These are phyloP conservation scores for Biscogniauxia marginata DNA, from an alignment of 2,329 filamentous ascomycete genomes.

Conservation along the genomic window DNA sequence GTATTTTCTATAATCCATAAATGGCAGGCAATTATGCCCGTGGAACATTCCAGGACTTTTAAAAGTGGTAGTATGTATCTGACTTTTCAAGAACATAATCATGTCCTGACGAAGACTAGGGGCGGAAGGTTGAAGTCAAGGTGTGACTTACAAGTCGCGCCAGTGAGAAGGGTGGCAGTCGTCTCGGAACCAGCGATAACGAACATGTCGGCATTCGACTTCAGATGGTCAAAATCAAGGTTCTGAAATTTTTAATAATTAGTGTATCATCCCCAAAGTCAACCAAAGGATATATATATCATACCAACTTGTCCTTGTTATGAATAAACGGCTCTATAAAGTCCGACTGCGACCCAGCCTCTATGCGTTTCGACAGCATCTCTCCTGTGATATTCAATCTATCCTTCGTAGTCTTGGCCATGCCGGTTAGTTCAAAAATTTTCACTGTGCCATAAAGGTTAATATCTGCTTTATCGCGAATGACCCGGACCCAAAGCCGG, in stretches of 20 bases:
- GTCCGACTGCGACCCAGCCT: conserved; percentile 21
- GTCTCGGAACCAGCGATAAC: conserved; percentile 22
- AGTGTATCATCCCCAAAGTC: background rate
- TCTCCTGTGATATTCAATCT: background rate
- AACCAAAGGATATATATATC: background rate
- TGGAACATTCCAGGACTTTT: too few species aligned
- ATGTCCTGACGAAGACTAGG: too few species aligned
- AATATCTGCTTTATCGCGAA: background rate
- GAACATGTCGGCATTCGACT: conserved; percentile 8
- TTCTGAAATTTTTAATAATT: background rate
- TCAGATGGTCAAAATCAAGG: conserved; percentile 7
- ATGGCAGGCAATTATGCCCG: background rate
- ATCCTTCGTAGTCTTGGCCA: conserved; percentile 8
- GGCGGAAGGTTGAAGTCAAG: too few species aligned
- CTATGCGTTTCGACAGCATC: conserved; percentile 22
- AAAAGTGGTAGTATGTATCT: too few species aligned
- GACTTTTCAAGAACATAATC: too few species aligned
- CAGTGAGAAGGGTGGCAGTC: conserved; percentile 19
- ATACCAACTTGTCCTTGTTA: conserved; percentile 16
- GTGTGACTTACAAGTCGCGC: background rate
- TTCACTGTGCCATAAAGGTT: background rate
- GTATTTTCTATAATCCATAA: background rate
- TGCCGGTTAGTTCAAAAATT: background rate
- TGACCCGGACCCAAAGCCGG: background rate
- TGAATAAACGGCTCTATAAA: conserved; percentile 27